Base-by-base conservation (phyloP, 495 filamentous ascomycete species). In the Hypoxylon rickii region DNA sequence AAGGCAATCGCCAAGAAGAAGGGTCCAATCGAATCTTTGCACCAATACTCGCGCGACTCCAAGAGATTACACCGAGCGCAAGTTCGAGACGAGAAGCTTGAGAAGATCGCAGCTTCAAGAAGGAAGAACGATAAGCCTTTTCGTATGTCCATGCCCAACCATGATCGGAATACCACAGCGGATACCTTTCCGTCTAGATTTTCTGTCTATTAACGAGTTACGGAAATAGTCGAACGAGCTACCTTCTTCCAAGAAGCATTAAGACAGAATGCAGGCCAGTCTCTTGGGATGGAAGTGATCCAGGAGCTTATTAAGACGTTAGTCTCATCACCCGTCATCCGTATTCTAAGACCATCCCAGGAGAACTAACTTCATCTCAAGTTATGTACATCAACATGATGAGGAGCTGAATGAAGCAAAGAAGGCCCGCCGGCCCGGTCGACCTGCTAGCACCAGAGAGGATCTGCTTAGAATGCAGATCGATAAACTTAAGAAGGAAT, bases 1-100 rank as follows among this genome's bases (percentile, higher is more conserved):
- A 97, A 96, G 75, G 83, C 89, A 51, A 89, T 96, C 41, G 69
- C 83, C 16, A 92, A 92, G 75, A 86, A 86, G 73, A 88, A 88
- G 72, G 83, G 82, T 12, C 77, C 77, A 12, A 76, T 87, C 42
- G 81, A 82, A 17, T 78, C 85, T 11, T 77, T 97, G 11, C 90
- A 97, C 67, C 86, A 90, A 64, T 88, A 89, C 69, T 94, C 89
- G 64, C 79, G 91, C 53, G 88, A 95, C 72, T 84, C 79, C 7
- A 84, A 85, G 59, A 81, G 86, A 37, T 71, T 97, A 49, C 87
- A 89, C 64, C 78, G 83, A 24, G 92, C 91, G 12, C 79, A 79
- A 50, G 78, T 83, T 34, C 79, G 92, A 66, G 88, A 92, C 58
- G 88, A 92, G 57, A 89, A 87, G 66, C 72, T 96, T 12, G 81